These are phyloP conservation scores for Cystobasidium pallidum DNA, from an alignment of 1,284 basidiomycete species.

Conservation along the genomic window DNA sequence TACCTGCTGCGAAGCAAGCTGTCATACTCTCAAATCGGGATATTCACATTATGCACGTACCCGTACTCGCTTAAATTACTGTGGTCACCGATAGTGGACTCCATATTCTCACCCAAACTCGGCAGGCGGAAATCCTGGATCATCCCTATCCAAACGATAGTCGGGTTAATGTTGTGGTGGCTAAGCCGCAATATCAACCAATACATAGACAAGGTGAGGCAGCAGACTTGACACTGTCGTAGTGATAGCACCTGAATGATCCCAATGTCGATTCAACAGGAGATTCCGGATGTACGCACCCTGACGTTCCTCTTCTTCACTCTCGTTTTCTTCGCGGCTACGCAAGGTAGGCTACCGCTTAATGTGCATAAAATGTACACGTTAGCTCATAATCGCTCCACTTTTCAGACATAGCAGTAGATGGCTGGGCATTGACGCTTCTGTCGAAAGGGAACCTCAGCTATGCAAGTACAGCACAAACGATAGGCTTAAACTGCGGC, in stretches of 20 bases:
- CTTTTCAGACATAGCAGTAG: constrained; percentile 86
- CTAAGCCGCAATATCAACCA: constrained; percentile 79
- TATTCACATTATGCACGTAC: constrained; percentile 92
- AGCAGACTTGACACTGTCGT: neutral
- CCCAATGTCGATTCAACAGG: constrained; percentile 60
- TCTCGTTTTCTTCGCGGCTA: constrained; percentile 93
- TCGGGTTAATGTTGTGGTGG: constrained; percentile 84
- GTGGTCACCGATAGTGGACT: constrained; percentile 98
- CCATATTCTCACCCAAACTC: constrained; percentile 75
- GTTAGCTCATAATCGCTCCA: constrained; percentile 10
- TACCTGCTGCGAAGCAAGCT: constrained; percentile 93
- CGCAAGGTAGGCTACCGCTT: constrained; percentile 70
- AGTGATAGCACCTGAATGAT: neutral
- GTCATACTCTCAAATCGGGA: constrained; percentile 93
- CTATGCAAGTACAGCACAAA: constrained; percentile 97
- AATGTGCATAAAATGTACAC: no score
- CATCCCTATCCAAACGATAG: constrained; percentile 90
- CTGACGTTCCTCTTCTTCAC: constrained; percentile 86
- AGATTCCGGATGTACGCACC: constrained; percentile 75
- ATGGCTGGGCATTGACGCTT: constrained; percentile 96
- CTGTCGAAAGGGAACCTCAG: constrained; percentile 93
- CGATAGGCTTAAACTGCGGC: constrained; percentile 93
- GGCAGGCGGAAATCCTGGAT: constrained; percentile 98
- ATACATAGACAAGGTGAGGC: constrained; percentile 77
- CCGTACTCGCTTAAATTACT: constrained; percentile 96